Percentiles rank a stretch among this genome's conserved stretches.
Conservation (phyloP, 371 early-diverging fungal species). For the Rhizomucor miehei region DNA sequence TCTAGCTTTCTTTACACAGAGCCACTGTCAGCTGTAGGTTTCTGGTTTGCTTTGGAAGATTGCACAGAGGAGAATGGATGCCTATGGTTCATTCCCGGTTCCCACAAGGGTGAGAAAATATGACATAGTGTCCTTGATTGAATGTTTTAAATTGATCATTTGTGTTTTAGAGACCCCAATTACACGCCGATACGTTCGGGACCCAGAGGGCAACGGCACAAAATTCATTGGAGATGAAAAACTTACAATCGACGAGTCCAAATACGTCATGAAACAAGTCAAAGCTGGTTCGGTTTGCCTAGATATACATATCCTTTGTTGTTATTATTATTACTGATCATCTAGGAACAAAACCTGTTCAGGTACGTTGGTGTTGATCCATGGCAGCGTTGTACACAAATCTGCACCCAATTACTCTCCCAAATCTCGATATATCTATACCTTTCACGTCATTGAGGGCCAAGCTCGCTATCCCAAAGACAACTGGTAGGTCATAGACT, state of each 20-base stretch:
- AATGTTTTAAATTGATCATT: background rate
- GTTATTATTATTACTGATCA: too few relatives aligned
- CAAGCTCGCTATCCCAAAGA: constrained; percentile 56
- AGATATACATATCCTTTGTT: background rate
- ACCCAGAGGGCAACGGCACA: constrained; percentile 48
- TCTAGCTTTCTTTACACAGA: constrained; percentile 90
- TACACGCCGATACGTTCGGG: constrained; percentile 74
- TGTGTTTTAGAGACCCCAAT: constrained; percentile 52
- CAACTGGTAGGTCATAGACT: constrained; percentile 55
- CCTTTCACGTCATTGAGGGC: constrained; percentile 92
- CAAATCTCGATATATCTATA: constrained; percentile 86
- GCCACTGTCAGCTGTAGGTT: constrained; percentile 81
- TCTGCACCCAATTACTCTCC: constrained; percentile 77
- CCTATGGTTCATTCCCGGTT: constrained; percentile 83
- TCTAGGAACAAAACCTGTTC: constrained; percentile 1
- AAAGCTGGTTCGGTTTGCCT: constrained; percentile 22
- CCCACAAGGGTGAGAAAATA: constrained; percentile 65
- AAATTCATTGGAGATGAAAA: constrained; percentile 54
- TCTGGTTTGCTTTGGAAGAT: constrained; percentile 95
- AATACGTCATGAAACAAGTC: constrained; percentile 39
- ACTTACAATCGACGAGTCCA: constrained; percentile 27
- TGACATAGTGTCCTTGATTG: background rate
- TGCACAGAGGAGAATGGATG: constrained; percentile 88
- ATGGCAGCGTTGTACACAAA: constrained; percentile 87
- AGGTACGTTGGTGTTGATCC: constrained; percentile 86